Evolutionary conservation across 148 eudicot species (phyloP).

Genomic region (Beta vulgaris): DNA sequence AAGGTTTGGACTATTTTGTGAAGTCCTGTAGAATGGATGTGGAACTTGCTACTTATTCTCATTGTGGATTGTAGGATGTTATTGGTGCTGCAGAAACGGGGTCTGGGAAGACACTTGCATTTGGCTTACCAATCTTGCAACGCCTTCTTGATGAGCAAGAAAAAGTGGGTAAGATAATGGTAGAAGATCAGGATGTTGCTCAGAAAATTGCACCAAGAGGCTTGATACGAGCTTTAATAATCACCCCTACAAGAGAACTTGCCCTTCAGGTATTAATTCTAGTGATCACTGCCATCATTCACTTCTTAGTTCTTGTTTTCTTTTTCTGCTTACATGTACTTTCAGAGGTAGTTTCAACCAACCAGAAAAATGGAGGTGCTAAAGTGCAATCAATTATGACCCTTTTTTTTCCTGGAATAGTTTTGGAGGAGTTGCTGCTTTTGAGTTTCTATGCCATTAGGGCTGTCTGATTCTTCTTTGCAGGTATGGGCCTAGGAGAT

Average conservation of each 20-base stretch:
- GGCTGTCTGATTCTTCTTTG: too few relatives aligned
- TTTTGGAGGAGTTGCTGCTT: too few relatives aligned
- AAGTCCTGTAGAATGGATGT: not conserved
- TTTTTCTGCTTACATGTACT: not conserved
- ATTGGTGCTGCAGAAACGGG: constrained; percentile 99
- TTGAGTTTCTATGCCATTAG: too few relatives aligned
- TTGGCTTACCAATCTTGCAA: constrained; percentile 94
- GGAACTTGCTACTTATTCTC: constrained; percentile 3
- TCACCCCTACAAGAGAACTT: constrained; percentile 96
- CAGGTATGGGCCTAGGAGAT: too few relatives aligned
- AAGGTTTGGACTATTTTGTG: constrained; percentile 51
- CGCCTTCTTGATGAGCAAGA: constrained; percentile 93
- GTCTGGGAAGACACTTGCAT: constrained; percentile 96
- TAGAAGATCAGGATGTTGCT: constrained; percentile 49
- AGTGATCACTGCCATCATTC: constrained; percentile 2
- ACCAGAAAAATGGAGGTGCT: too few relatives aligned
- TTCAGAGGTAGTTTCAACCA: not conserved
- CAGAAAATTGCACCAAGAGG: constrained; percentile 55
- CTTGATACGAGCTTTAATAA: constrained; percentile 71
- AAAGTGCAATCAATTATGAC: too few relatives aligned
- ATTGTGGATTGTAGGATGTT: constrained; percentile 60
- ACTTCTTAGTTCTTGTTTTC: not conserved
- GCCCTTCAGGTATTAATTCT: constrained; percentile 71
- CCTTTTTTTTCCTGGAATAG: too few relatives aligned
- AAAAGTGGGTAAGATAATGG: constrained; percentile 48